phyloP scores from a whole-genome alignment of 306 rosid genomes.

The Acacia acuminata region DNA sequence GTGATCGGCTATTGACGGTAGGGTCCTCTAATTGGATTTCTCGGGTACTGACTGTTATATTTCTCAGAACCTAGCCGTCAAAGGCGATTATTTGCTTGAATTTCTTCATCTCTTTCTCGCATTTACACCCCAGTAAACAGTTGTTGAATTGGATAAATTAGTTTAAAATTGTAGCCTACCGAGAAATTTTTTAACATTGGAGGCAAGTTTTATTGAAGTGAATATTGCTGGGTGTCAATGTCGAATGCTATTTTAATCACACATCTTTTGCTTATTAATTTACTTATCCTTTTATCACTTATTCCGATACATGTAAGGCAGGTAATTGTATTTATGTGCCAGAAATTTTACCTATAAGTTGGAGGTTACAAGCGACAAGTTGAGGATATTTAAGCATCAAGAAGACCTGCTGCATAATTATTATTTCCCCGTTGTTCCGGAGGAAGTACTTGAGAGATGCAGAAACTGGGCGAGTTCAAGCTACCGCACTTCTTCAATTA shows the following conservation, averaged over 20 bases:
- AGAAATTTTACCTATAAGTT: neutral
- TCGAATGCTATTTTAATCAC: neutral
- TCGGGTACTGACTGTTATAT: neutral
- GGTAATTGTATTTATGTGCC: neutral
- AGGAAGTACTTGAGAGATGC: conserved; percentile 52
- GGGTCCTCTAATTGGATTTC: neutral
- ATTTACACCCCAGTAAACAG: neutral
- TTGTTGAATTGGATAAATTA: neutral
- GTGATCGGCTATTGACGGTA: neutral
- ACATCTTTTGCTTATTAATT: neutral
- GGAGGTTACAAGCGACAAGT: neutral
- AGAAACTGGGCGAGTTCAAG: conserved; percentile 90
- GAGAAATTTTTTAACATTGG: neutral
- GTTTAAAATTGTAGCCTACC: neutral
- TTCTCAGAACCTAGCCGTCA: neutral
- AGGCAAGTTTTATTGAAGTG: neutral
- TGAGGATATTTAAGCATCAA: neutral
- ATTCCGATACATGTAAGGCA: neutral
- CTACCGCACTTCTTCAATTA: conserved; percentile 93
- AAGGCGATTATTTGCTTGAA: neutral
- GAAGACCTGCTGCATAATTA: conserved; percentile 3
- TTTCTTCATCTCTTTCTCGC: neutral
- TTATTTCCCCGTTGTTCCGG: neutral
- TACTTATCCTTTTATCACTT: neutral
- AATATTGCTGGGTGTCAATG: neutral